A percentile compares a stretch with the other conserved stretches of the same genome.
phyloP scores from a whole-genome alignment of 306 rosid genomes.

The Citrullus mucosospermus region DNA sequence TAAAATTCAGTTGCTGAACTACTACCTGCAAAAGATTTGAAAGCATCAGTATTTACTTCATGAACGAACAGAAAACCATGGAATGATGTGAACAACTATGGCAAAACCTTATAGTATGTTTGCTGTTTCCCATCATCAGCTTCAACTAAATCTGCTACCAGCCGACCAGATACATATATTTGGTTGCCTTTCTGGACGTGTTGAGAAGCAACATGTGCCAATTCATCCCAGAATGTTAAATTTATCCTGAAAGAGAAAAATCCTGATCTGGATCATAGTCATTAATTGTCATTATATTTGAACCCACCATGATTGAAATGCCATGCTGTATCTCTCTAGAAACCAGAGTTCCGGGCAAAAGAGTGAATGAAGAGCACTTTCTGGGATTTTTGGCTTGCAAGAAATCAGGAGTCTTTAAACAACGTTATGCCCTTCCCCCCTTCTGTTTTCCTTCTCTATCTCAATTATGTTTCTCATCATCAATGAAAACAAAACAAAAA shows the following conservation, averaged over 20 bases:
- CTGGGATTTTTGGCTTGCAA: background rate
- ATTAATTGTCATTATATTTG: background rate
- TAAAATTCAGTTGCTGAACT: constrained; percentile 71
- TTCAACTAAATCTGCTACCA: constrained; percentile 62
- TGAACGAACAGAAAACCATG: background rate
- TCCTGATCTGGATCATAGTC: background rate
- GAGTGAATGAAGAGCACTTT: background rate
- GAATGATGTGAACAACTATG: background rate
- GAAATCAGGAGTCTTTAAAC: background rate
- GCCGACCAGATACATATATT: constrained; percentile 67
- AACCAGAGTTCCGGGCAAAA: background rate
- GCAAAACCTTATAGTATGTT: constrained; percentile 71
- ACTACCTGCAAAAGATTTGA: constrained; percentile 42
- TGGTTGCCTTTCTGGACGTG: constrained; percentile 69
- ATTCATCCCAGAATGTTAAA: constrained; percentile 85
- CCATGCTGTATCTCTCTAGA: background rate
- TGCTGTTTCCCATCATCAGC: constrained; percentile 58
- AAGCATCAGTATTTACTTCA: constrained; percentile 4
- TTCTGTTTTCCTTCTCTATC: background rate
- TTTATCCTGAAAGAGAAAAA: constrained; percentile 35
- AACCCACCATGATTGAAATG: background rate
- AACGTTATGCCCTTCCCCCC: background rate
- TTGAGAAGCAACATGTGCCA: constrained; percentile 63
- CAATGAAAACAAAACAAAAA: background rate
- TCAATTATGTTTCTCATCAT: background rate